Evolutionary conservation across 2,329 filamentous ascomycete genomes (phyloP), one percentile per base, ranked within the genome.

Genomic region (Leptoxyphium fumago): DNA sequence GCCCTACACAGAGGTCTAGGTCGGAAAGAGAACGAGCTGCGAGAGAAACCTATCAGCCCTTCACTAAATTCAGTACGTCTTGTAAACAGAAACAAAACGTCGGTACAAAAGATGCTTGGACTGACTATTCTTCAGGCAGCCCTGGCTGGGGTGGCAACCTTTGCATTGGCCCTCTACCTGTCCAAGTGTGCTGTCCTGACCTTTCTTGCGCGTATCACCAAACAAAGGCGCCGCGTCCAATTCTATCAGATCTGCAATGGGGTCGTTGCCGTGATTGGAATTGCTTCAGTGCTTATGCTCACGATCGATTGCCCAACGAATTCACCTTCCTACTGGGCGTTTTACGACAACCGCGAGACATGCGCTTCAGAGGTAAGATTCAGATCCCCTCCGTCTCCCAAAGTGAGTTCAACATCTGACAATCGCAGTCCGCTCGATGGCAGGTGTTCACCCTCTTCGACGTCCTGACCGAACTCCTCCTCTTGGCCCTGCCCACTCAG

Each of bases 381-480:
- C 14, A 18, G 17, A 28, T 34, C 7, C 11, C 14, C 26, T 11
- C 32, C 13, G n/a, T n/a, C 28, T 39, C 38, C n/a, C n/a, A n/a
- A n/a, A n/a, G n/a, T n/a, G 29, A 30, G n/a, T 32, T 38, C n/a
- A 32, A 18, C 40, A n/a, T n/a, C 14, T 40, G 17, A 18, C n/a
- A 42, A 42, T 43, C 39, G 15, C 42, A 60, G 57, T 45, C 39
- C 43, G 39, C 44, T 11, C 54, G 61, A 39, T 67, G 60, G 64
- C 58, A 61, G 49, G 49, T 57, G 2, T 57, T 66, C 44, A 63
- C 63, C 8, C 61, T 52, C 1, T 55, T 68, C 28, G 64, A 69
- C 46, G 51, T 65, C 38, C 44, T 58, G 6, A 64, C 60, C 10
- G 62, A 64, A 46, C 32, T 56, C 7, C 11, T 56, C 5, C 48